Evolutionary conservation across 768 basidiomycete genomes (phyloP).

Genomic region (Lactarius hatsudake): DNA sequence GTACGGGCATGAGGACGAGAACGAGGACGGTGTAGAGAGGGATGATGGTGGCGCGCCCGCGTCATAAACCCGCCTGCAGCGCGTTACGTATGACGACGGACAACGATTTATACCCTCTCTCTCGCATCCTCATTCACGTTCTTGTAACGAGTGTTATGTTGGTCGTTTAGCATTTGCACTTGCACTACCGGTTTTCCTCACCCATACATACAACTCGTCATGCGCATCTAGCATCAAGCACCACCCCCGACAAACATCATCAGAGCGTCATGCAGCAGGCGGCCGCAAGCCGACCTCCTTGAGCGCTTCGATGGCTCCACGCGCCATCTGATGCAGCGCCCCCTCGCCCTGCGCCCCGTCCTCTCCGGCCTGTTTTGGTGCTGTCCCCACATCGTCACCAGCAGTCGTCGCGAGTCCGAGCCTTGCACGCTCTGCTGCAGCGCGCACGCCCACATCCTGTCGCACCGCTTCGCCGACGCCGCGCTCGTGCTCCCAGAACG

Average conservation of each 20-base stretch:
- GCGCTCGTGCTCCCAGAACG: slow-evolving; percentile 19
- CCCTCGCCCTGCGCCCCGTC: background rate
- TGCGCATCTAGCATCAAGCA: background rate
- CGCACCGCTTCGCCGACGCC: slow-evolving; percentile 20
- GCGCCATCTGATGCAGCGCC: slow-evolving; percentile 14
- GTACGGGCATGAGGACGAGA: slow-evolving; percentile 30
- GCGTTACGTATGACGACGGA: background rate
- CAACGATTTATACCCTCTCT: background rate
- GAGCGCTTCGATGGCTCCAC: background rate
- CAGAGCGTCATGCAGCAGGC: background rate
- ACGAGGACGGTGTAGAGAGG: slow-evolving; percentile 8
- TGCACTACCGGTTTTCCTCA: background rate
- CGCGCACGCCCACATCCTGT: slow-evolving; percentile 18
- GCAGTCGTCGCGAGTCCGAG: slow-evolving; percentile 9
- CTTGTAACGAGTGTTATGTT: background rate
- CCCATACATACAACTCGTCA: background rate
- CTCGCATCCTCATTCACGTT: slow-evolving; percentile 7
- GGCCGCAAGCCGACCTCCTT: slow-evolving; percentile 3
- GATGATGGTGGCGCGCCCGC: background rate
- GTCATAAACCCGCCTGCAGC: background rate
- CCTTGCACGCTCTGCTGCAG: slow-evolving; percentile 7
- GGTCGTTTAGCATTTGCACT: background rate
- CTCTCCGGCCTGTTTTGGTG: background rate
- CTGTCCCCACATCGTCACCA: background rate
- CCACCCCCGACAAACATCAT: background rate